These are phyloP conservation scores for Candida pseudoviswanathii DNA, from an alignment of 1,139 yeast genomes.

Conservation along the genomic window DNA sequence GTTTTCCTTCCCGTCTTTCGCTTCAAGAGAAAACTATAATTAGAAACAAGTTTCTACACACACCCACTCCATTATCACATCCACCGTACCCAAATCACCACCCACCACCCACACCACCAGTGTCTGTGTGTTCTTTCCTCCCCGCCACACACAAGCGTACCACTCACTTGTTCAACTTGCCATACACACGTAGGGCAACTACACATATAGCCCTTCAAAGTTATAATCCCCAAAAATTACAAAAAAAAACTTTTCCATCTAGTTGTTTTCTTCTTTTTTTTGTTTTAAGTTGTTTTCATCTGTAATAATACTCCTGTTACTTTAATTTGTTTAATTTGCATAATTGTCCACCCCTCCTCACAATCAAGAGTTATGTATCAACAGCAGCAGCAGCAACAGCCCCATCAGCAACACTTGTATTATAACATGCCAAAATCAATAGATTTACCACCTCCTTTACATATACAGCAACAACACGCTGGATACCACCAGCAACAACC, in stretches of 20 bases:
- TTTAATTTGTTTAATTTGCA: not conserved
- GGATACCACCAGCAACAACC: constrained; percentile 1
- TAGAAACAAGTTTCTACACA: not conserved
- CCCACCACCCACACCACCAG: not conserved
- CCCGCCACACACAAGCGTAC: too few species aligned
- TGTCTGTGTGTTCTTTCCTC: too few species aligned
- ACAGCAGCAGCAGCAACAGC: not conserved
- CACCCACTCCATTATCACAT: too few species aligned
- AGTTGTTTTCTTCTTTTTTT: too few species aligned
- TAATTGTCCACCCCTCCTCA: not conserved
- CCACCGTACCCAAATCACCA: not conserved
- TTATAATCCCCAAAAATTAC: too few species aligned
- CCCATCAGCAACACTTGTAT: not conserved
- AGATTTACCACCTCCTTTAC: constrained; percentile 13
- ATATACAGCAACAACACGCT: constrained; percentile 6
- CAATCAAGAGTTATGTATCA: not conserved
- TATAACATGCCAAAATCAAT: not conserved
- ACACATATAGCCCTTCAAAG: too few species aligned
- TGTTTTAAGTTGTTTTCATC: too few species aligned
- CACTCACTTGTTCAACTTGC: too few species aligned
- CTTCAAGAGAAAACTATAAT: not conserved
- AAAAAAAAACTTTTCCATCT: too few species aligned
- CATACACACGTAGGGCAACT: too few species aligned
- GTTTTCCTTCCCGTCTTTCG: not conserved
- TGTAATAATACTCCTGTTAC: too few species aligned